A percentile compares a stretch with the other conserved stretches of the same genome.
Conservation (phyloP, 2,329 filamentous ascomycete species). For the Paecilomyces fulvus region DNA sequence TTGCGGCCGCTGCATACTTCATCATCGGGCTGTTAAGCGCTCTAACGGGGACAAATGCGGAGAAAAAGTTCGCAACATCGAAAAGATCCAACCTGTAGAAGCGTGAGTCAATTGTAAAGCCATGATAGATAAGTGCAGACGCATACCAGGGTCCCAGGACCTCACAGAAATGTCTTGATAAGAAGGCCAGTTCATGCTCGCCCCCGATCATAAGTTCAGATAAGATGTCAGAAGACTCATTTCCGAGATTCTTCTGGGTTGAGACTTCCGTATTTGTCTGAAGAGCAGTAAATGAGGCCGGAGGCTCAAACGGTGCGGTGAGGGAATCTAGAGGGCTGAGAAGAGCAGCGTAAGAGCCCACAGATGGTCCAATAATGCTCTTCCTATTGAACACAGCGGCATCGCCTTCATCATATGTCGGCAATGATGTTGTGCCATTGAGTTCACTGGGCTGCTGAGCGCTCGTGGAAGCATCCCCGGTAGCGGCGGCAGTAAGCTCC, state of each 20-base stretch:
- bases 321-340: neutral
- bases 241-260: conserved; percentile 13
- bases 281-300: neutral
- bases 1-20: conserved; percentile 28
- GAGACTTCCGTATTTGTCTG: conserved; percentile 1
- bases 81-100: conserved; percentile 28
- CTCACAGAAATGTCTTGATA: conserved; percentile 29
- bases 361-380: neutral
- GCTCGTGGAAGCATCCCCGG: neutral
- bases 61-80: conserved; percentile 31
- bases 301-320: neutral
- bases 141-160: conserved; percentile 27
- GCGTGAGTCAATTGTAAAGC: conserved; percentile 7
- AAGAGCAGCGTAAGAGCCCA: neutral
- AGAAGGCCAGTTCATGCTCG: conserved; percentile 30
- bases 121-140: neutral
- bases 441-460: neutral
- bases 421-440: neutral
- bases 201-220: conserved; percentile 30
- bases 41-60: conserved; percentile 28
- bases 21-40: conserved; percentile 26
- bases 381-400: neutral
- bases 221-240: conserved; percentile 27
- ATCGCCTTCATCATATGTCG: neutral
- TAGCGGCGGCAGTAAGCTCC: neutral